Conservation (phyloP, 2,329 filamentous ascomycete genomes). For the Penicillium sp. region DNA sequence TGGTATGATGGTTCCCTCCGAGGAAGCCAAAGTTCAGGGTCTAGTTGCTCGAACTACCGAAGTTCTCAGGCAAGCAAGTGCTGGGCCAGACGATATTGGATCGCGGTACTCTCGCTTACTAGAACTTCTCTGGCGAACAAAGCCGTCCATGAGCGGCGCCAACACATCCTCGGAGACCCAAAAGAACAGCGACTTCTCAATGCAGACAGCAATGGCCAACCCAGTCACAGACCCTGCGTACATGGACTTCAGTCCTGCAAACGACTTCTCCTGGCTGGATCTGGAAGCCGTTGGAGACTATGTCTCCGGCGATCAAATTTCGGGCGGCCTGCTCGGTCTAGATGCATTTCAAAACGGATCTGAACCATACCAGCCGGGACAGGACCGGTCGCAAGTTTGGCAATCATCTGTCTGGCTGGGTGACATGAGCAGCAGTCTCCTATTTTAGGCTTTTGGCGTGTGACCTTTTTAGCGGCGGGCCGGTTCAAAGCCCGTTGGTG, state of each 20-base stretch:
- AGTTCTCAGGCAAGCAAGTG: conserved; percentile 62
- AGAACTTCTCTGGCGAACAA: conserved; percentile 62
- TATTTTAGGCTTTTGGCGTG: conserved; percentile 29
- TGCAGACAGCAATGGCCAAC: conserved; percentile 37
- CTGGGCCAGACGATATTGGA: conserved; percentile 62
- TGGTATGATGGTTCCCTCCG: conserved; percentile 60
- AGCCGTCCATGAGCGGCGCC: conserved; percentile 31
- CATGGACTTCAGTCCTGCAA: conserved; percentile 51
- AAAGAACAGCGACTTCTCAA: conserved; percentile 37
- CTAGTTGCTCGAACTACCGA: conserved; percentile 63
- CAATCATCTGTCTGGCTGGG: conserved; percentile 46
- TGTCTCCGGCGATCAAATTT: conserved; percentile 51
- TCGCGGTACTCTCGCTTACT: conserved; percentile 64
- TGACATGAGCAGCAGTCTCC: conserved; percentile 44
- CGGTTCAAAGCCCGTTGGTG: conserved; percentile 12
- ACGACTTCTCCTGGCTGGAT: conserved; percentile 66
- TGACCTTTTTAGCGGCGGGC: neutral
- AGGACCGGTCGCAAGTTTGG: conserved; percentile 42
- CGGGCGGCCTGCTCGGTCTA: conserved; percentile 41
- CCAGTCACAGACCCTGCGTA: conserved; percentile 43
- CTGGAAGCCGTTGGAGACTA: conserved; percentile 64
- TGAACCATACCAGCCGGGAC: conserved; percentile 35
- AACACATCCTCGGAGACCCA: conserved; percentile 32
- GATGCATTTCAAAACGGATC: conserved; percentile 40
- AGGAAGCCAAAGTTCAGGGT: conserved; percentile 59